These are phyloP conservation scores for Aureobasidium melanogenum DNA, from an alignment of 2,329 filamentous ascomycete genomes.

Conservation along the genomic window DNA sequence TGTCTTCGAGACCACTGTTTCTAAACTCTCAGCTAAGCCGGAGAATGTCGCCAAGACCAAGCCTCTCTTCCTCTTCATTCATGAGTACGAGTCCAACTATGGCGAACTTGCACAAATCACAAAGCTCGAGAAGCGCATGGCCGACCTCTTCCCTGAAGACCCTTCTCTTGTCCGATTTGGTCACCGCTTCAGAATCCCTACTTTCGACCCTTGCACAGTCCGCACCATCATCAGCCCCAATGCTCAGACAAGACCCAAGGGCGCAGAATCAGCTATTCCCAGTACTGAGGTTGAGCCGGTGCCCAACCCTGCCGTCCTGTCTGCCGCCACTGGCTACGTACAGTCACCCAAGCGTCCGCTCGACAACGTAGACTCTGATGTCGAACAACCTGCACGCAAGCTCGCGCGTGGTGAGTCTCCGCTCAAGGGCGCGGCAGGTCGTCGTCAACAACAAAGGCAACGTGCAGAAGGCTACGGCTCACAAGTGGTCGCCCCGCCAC, in stretches of 20 bases:
- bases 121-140: slow-evolving; percentile 87
- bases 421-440: slow-evolving; percentile 79
- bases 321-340: slow-evolving; percentile 20
- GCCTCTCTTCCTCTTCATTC: slow-evolving; percentile 81
- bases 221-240: slow-evolving; percentile 76
- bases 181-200: slow-evolving; percentile 59
- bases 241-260: slow-evolving; percentile 57
- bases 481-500: slow-evolving; percentile 9
- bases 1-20: slow-evolving; percentile 91
- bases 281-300: slow-evolving; percentile 12
- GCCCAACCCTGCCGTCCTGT: slow-evolving; percentile 16
- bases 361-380: slow-evolving; percentile 58
- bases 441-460: slow-evolving; percentile 66
- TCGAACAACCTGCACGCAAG: slow-evolving; percentile 70
- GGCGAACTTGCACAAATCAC: slow-evolving; percentile 86
- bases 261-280: background rate
- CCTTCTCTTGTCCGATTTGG: slow-evolving; percentile 67
- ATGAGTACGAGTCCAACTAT: slow-evolving; percentile 90
- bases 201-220: slow-evolving; percentile 75
- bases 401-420: slow-evolving; percentile 84
- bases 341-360: slow-evolving; percentile 40
- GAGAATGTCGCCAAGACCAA: slow-evolving; percentile 69
- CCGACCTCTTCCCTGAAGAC: slow-evolving; percentile 85
- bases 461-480: slow-evolving; percentile 14
- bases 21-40: slow-evolving; percentile 67